Base-by-base conservation (phyloP, 1,284 basidiomycete genomes). In the Ceratobasidium sp. region DNA sequence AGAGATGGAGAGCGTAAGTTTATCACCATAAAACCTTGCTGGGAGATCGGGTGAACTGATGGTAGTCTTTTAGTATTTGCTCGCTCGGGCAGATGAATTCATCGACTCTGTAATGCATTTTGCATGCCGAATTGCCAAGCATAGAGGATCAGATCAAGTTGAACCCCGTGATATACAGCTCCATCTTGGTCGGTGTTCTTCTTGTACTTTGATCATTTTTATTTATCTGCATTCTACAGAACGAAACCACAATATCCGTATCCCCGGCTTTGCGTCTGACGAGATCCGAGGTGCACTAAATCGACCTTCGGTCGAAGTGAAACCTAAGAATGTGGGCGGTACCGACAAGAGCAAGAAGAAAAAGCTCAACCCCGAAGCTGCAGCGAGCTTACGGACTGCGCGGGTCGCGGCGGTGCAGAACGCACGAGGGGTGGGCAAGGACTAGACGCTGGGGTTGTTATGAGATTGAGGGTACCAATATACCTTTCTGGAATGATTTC, bases 131-230 rank as follows among this genome's bases (percentile, higher is more conserved):
- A 88, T 99, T 0, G 97, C 98, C 1, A 97, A 97, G 84, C 98
- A 99, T 83, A 89, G 97, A 23, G 94, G 93, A 56, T 93, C 92
- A 1, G 95, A 97, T 81, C 92, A 94, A 1, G 88, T 99, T 18
- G 97, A 99, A 86, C 94, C 97, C n/a, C 92, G 93, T 81, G 97
- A 99, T 83, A 89, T 99, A 28, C 97, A 99, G 83, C 88, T 99
- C 20, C 97, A 98, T 85, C 91, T 98, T 51, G 96, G 95, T 95
- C 80, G 80, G 90, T 87, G 55, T 23, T 67, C 63, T 20, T 69
- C 15, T 23, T 20, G 44, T 46, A 2, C 18, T 26, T 53, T 23
- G 3, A 23, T 49, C 23, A 15, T n/a, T 23, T 1, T 70, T 70
- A 28, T 42, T 66, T 26, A 76, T 33, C 42, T 42, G n/a, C 40